Evolutionary conservation across 2,329 filamentous ascomycete species (phyloP).

Genomic region (Colletotrichum kahawae): DNA sequence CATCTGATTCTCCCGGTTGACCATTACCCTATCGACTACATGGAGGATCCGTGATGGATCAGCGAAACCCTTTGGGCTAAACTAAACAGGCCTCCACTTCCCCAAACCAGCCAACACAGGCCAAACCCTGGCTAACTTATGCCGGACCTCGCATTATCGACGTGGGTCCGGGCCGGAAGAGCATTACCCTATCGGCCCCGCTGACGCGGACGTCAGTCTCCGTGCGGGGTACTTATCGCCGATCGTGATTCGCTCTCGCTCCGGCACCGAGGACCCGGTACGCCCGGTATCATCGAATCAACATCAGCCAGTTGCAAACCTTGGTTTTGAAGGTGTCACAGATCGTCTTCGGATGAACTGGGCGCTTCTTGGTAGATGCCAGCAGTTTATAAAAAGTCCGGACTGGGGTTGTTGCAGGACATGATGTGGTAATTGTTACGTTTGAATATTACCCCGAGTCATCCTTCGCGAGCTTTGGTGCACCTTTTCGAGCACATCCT

Average conservation of each 20-base stretch:
- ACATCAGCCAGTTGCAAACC: background rate
- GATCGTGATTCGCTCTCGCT: background rate
- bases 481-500: background rate
- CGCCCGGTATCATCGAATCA: background rate
- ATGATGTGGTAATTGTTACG: background rate
- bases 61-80: background rate
- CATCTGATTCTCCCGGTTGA: background rate
- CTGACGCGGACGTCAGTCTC: background rate
- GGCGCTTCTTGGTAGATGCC: background rate
- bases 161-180: background rate
- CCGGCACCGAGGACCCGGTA: background rate
- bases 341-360: background rate
- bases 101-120: background rate
- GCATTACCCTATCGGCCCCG: slow-evolving; percentile 10
- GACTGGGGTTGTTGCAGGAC: background rate
- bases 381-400: background rate
- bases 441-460: background rate
- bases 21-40: background rate
- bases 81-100: background rate
- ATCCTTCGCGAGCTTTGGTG: background rate
- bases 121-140: background rate
- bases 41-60: background rate
- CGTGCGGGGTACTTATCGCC: background rate
- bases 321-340: background rate
- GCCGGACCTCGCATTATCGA: background rate